Base-by-base conservation (phyloP, 2,329 filamentous ascomycete genomes). In the Arthrobotrys megalospora region DNA sequence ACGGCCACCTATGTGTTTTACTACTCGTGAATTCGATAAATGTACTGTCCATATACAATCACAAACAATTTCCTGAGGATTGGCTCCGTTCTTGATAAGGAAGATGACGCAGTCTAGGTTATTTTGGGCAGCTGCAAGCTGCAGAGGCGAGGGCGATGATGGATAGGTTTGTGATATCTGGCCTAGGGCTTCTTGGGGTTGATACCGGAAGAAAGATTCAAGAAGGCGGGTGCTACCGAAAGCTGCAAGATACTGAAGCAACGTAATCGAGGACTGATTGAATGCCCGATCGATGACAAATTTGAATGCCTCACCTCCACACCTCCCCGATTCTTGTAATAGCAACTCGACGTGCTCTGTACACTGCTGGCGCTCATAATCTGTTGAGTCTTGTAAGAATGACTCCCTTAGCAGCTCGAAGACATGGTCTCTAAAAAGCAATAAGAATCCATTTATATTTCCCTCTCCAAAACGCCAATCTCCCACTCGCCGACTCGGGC, bases 101-200 rank as follows among this genome's bases (percentile, higher is more conserved):
- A 71, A 60, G 21, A 21, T 12, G 24, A 71, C 55, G 11, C 58
- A 53, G 24, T 71, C 58, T 34, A 71, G 8, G 16, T 34, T 19
- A 8, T 52, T 19, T 1, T 11, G 4, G 10, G 47, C 45, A 6
- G 43, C 21, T 11, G 66, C 52, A 16, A 60, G 34, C 19, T 70
- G 66, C 28, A 70, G 28, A 1, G 66, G 66, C 24, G 52, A 50
- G 1, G 53, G 38, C 7, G 43, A 14, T n/a, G 5, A 2, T 6
- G 14, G 7, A 16, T 70, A 48, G 5, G 8, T 4, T 19, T 34
- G 28, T 6, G 52, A 50, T 14, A 70, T 19, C 38, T 70, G 52
- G 5, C 10, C 11, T 10, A 3, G 41, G 2, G 53, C 53, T 41
- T 52, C 55, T 6, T 48, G 7, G 0, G 41, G 38, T 14, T 32